Evolutionary conservation across 129 eudicot species (phyloP).

Genomic region (Pseudognaphalium luteoalbum): DNA sequence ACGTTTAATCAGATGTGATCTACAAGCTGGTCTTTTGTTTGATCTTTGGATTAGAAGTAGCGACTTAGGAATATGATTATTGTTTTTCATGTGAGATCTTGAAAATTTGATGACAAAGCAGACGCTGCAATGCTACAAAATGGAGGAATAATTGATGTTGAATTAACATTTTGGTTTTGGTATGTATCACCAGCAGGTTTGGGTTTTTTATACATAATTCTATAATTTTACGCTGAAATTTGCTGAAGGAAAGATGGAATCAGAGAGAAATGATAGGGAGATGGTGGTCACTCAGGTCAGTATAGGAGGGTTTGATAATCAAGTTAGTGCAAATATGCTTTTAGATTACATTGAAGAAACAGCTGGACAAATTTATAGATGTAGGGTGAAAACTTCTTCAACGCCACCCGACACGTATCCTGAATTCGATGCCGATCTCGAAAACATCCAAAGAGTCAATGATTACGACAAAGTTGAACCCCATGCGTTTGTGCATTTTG

Average conservation of each 20-base stretch:
- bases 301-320: constrained; percentile 54
- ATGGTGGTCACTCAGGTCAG: constrained; percentile 51
- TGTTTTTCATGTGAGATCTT: neutral
- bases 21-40: neutral
- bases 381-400: constrained; percentile 66
- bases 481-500: constrained; percentile 75
- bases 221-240: neutral
- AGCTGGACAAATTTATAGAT: constrained; percentile 51
- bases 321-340: constrained; percentile 53
- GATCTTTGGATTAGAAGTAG: neutral
- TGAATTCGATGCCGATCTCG: constrained; percentile 34
- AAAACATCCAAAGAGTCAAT: constrained; percentile 15
- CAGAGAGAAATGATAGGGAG: constrained; percentile 36
- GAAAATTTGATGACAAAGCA: neutral
- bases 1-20: neutral
- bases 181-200: constrained; percentile 10
- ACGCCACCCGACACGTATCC: constrained; percentile 67
- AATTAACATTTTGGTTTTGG: neutral
- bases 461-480: constrained; percentile 59
- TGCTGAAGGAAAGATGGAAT: constrained; percentile 41
- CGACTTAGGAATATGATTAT: neutral
- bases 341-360: constrained; percentile 49
- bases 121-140: too few species aligned
- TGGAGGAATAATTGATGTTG: neutral
- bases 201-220: neutral